phyloP scores from a whole-genome alignment of 495 filamentous ascomycete genomes.

The Penicillium salamii region DNA sequence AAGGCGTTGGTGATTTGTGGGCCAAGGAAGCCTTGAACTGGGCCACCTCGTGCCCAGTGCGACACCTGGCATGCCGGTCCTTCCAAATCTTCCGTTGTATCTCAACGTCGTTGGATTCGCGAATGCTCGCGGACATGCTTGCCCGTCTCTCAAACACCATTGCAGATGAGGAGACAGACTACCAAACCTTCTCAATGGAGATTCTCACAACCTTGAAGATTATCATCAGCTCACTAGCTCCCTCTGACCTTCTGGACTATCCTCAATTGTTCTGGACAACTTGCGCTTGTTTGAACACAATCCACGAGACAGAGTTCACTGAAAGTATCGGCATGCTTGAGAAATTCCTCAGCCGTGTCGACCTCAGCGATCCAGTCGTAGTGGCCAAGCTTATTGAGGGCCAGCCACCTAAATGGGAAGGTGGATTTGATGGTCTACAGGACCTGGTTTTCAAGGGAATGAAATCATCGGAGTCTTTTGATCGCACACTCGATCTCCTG shows the following conservation, averaged over 20 bases:
- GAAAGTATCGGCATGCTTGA: constrained; percentile 92
- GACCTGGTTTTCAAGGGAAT: constrained; percentile 85
- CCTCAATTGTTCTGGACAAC: constrained; percentile 97
- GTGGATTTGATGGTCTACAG: constrained; percentile 82
- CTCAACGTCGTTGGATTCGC: constrained; percentile 80
- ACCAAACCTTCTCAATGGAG: constrained; percentile 95
- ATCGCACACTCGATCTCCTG: constrained; percentile 71
- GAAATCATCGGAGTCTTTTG: constrained; percentile 78
- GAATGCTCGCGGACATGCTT: constrained; percentile 95
- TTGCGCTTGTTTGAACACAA: constrained; percentile 91
- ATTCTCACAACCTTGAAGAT: constrained; percentile 91
- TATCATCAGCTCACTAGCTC: constrained; percentile 79
- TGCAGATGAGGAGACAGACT: constrained; percentile 85
- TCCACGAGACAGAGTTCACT: constrained; percentile 91
- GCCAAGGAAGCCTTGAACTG: constrained; percentile 84
- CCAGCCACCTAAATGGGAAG: constrained; percentile 85
- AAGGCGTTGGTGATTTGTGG: constrained; percentile 88
- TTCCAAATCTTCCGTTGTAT: constrained; percentile 98
- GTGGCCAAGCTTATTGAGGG: constrained; percentile 69
- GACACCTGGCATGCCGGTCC: constrained; percentile 91
- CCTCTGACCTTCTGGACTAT: constrained; percentile 75
- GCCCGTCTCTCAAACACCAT: constrained; percentile 93
- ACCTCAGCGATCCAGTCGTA: constrained; percentile 68
- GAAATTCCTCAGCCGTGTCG: constrained; percentile 76
- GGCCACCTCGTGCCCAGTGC: constrained; percentile 96